Evolutionary conservation across 1,284 basidiomycete genomes (phyloP).

Genomic region (Ceratobasidium sp.): DNA sequence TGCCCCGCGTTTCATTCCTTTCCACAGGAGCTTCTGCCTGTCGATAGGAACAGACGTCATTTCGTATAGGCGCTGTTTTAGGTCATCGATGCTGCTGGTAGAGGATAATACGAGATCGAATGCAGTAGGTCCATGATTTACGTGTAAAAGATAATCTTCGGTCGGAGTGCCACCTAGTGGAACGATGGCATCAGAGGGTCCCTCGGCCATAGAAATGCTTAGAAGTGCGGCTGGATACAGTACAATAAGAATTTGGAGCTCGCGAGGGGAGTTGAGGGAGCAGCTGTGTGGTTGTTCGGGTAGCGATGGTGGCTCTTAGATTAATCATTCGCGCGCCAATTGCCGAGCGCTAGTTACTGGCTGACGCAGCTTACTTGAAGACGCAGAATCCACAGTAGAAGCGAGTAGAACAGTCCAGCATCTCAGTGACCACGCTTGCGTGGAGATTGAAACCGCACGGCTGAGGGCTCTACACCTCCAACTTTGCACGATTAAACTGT

Average conservation of each 20-base stretch:
- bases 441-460: not conserved
- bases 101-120: constrained; percentile 15
- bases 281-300: not conserved
- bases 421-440: not conserved
- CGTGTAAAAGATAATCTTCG: constrained; percentile 2
- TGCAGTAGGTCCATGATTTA: constrained; percentile 9
- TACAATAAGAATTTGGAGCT: not conserved
- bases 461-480: no score
- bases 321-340: not conserved
- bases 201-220: not conserved
- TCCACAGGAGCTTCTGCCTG: constrained; percentile 76
- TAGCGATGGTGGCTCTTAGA: not conserved
- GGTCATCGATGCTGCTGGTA: constrained; percentile 39
- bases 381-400: not conserved
- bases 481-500: no score
- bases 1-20: constrained; percentile 65
- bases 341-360: constrained; percentile 2
- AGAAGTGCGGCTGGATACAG: not conserved
- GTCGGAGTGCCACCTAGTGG: not conserved
- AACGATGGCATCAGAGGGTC: not conserved
- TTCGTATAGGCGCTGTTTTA: constrained; percentile 66
- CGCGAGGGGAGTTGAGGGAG: not conserved
- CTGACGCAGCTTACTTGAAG: not conserved
- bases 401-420: not conserved
- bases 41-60: constrained; percentile 70